Evolutionary conservation across 2,329 filamentous ascomycete genomes (phyloP), one percentile per base, ranked within the genome.

Genomic region (Penicillium oxalicum): DNA sequence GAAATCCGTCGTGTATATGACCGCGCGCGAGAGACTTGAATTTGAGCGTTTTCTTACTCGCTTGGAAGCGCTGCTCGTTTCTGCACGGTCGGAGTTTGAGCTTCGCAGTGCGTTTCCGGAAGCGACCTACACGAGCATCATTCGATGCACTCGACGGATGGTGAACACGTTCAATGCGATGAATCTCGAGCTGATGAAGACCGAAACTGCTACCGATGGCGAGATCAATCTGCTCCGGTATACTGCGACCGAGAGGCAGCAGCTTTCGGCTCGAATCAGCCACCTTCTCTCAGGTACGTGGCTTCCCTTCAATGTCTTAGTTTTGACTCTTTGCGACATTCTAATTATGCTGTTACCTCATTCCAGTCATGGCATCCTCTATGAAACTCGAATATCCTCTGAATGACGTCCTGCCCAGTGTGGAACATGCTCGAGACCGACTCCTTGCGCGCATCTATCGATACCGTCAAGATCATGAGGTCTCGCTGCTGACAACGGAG

Each of bases 141-240:
- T 97, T 64, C 80, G 81, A 24, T 85, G 85, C 8, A 95, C 91
- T 1, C 84, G 86, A 53, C 83, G 86, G 45, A 88, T 96, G 70
- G 81, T 97, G 4, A 91, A 96, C 68, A 86, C 88, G 34, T 96
- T 98, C 68, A 91, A 97, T 63, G 89, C 91, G 44, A 95, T 98
- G 88, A 94, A 91, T 54, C 81, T 96, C 9, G 84, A 96, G 53
- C 90, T 95, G 34, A 79, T 87, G 62, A 91, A 91, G 61, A 87
- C 91, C 50, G 75, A 84, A 9, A 79, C 80, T 34, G 80, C 88
- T 1, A 89, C 84, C 2, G 80, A 85, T 26, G 91, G 91, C 4
- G 91, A 97, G 70, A 82, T 85, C 48, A 84, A 86, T 7, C 78
- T 97, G 34, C 74, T 98, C 34, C 78, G 81, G 53, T 90, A 87